Conservation (phyloP, 352 stramenopile species). For the Phytopythium delawarense region DNA sequence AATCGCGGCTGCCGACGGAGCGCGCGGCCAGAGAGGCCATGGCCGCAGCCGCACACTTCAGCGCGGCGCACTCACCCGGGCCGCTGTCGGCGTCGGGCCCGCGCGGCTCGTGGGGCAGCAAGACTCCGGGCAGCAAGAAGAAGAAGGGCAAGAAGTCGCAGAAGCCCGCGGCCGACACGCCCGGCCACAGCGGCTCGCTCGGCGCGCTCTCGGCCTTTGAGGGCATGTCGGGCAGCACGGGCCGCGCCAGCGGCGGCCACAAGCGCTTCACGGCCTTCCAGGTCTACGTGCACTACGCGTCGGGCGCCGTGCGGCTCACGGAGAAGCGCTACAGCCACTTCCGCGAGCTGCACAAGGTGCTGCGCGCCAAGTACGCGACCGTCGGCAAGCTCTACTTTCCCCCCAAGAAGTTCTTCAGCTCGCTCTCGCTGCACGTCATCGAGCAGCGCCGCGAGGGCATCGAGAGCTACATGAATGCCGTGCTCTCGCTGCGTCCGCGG, state of each 20-base stretch:
- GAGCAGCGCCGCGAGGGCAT: slow-evolving; percentile 79
- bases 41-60: slow-evolving; percentile 6
- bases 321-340: slow-evolving; percentile 86
- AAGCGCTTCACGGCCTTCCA: slow-evolving; percentile 82
- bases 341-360: slow-evolving; percentile 74
- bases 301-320: slow-evolving; percentile 44
- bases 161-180: background rate
- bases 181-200: slow-evolving; percentile 30
- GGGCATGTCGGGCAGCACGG: slow-evolving; percentile 3
- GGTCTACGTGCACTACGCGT: slow-evolving; percentile 75
- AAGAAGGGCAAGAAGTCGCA: slow-evolving; percentile 7
- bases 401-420: slow-evolving; percentile 86
- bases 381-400: slow-evolving; percentile 83
- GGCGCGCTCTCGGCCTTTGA: slow-evolving; percentile 22
- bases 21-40: slow-evolving; percentile 23
- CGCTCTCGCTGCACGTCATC: slow-evolving; percentile 83
- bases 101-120: slow-evolving; percentile 5
- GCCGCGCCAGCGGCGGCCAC: slow-evolving; percentile 21
- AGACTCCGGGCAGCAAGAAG: background rate
- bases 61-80: slow-evolving; percentile 23
- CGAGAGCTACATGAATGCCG: slow-evolving; percentile 79
- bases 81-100: slow-evolving; percentile 17
- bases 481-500: slow-evolving; percentile 64
- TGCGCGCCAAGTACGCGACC: slow-evolving; percentile 73
- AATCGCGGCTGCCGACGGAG: slow-evolving; percentile 48